These are phyloP conservation scores for Suhomyces tanzawaensis DNA, from an alignment of 805 yeast genomes.

Conservation along the genomic window DNA sequence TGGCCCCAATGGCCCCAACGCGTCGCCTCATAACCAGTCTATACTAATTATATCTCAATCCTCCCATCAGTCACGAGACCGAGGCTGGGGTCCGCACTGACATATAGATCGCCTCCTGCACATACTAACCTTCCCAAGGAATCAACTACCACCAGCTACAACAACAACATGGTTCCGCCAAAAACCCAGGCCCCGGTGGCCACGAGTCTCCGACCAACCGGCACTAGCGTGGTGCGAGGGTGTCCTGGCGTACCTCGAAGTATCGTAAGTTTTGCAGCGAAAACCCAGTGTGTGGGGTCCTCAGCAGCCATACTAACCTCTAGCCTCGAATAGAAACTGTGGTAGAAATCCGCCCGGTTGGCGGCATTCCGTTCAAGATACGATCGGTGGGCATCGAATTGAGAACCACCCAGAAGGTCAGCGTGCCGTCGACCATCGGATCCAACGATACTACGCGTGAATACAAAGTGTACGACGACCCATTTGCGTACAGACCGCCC, in stretches of 20 bases:
- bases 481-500: slow-evolving; percentile 36
- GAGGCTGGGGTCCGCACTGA: no score
- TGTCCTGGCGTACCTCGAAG: slow-evolving; percentile 68
- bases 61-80: no score
- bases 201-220: slow-evolving; percentile 47
- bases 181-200: slow-evolving; percentile 24
- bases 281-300: no score
- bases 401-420: slow-evolving; percentile 49
- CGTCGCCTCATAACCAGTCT: no score
- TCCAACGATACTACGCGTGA: slow-evolving; percentile 33
- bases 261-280: slow-evolving; percentile 26
- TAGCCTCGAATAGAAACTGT: slow-evolving; percentile 59
- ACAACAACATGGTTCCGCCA: slow-evolving; percentile 6
- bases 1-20: no score
- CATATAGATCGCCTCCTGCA: no score
- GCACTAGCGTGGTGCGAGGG: slow-evolving; percentile 54
- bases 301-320: slow-evolving; percentile 11
- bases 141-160: background rate
- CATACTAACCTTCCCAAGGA: no score
- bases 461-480: slow-evolving; percentile 34
- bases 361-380: slow-evolving; percentile 46
- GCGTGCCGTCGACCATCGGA: slow-evolving; percentile 34
- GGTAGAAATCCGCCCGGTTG: slow-evolving; percentile 51
- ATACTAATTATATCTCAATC: no score
- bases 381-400: slow-evolving; percentile 49